phyloP scores from a whole-genome alignment of 768 basidiomycete genomes.

The Tulasnella sp. region DNA sequence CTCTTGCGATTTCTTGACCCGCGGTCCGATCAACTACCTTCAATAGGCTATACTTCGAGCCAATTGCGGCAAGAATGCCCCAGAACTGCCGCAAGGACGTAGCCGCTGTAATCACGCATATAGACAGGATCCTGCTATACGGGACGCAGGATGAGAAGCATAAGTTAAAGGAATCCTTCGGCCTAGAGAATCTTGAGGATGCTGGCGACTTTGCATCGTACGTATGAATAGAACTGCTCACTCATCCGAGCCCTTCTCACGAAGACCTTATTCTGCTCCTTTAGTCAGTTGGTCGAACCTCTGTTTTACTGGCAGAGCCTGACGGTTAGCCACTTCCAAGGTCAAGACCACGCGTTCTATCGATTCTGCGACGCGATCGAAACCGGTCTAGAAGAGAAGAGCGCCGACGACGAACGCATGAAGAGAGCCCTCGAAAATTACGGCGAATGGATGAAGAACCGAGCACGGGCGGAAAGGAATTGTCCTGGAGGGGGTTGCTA shows the following conservation, averaged over 20 bases:
- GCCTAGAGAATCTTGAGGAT: neutral
- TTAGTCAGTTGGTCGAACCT: neutral
- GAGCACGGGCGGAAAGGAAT: neutral
- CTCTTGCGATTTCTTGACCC: neutral
- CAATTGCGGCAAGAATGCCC: conserved; percentile 21
- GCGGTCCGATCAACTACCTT: too few relatives aligned
- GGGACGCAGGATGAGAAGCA: neutral
- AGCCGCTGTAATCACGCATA: neutral
- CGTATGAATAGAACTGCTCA: neutral
- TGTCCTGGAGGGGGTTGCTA: conserved; percentile 18
- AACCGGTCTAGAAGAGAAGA: neutral
- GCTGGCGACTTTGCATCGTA: conserved; percentile 15
- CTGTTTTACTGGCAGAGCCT: conserved; percentile 1
- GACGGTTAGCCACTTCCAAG: neutral
- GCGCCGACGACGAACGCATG: neutral
- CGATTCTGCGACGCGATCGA: conserved; percentile 28
- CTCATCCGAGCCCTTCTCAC: too few relatives aligned
- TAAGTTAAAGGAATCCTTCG: conserved; percentile 11
- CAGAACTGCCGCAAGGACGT: conserved; percentile 9
- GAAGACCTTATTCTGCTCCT: too few relatives aligned
- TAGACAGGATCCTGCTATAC: neutral
- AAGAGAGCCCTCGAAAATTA: neutral
- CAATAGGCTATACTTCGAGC: too few relatives aligned
- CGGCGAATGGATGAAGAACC: neutral
- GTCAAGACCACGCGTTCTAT: conserved; percentile 1